These are phyloP conservation scores for Tilletia caries DNA, from an alignment of 1,284 basidiomycete species.

Conservation along the genomic window DNA sequence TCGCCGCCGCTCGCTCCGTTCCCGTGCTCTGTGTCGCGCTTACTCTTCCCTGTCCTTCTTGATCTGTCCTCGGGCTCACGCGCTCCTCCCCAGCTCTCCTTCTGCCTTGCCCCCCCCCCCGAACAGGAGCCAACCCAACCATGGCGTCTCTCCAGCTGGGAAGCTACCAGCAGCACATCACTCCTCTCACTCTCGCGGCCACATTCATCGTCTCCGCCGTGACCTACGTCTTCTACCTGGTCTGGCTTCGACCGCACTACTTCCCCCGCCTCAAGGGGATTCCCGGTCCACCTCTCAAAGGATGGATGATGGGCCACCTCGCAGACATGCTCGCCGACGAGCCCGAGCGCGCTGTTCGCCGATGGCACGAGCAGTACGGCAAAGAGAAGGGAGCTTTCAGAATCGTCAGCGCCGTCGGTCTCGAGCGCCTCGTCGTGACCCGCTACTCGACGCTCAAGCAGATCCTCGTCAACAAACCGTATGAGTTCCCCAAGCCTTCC, in stretches of 20 bases:
- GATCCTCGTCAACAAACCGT: conserved; percentile 34
- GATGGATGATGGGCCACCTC: conserved; percentile 28
- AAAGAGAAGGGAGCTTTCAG: conserved; percentile 23
- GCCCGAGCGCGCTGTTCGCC: conserved; percentile 24
- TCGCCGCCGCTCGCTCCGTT: too few species aligned
- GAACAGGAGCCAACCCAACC: too few species aligned
- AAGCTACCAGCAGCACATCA: not conserved
- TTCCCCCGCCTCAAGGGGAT: conserved; percentile 29
- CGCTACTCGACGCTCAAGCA: conserved; percentile 28
- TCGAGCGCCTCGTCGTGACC: conserved; percentile 28
- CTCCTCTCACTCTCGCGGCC: not conserved
- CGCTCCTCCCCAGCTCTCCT: too few species aligned
- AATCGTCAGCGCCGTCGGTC: conserved; percentile 28
- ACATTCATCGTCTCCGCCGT: not conserved
- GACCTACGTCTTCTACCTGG: conserved; percentile 23
- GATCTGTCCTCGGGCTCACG: too few species aligned
- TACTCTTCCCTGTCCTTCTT: too few species aligned
- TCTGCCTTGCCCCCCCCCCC: too few species aligned
- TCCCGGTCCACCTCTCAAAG: conserved; percentile 28
- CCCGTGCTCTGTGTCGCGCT: too few species aligned
- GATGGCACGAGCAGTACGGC: conserved; percentile 27
- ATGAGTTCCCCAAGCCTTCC: conserved; percentile 31
- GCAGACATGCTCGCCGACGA: conserved; percentile 19
- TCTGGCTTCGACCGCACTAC: conserved; percentile 27
- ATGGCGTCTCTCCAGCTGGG: not conserved